Base-by-base conservation (phyloP, 352 stramenopile genomes). In the Globisporangium irregulare region DNA sequence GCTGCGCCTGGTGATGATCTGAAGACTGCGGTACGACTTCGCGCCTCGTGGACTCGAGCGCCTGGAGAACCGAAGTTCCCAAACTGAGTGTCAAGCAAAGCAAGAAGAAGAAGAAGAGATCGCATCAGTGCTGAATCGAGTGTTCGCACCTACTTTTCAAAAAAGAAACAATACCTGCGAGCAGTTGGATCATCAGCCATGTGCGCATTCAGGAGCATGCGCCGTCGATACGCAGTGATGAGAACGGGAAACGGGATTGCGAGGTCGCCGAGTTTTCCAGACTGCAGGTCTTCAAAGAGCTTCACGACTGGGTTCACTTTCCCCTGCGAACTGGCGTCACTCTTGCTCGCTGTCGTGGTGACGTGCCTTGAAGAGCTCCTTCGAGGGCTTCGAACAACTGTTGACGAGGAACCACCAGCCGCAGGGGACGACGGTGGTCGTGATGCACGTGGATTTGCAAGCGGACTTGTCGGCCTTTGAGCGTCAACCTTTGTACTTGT, bases 201-300 rank as follows among this genome's bases (percentile, higher is more conserved):
- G 78, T 94, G 86, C 0, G 86, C 86, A 48, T 92, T 89, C n/a
- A 94, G 70, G 9, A 93, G 74, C 86, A 94, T 93, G 3, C 84
- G 81, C 4, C 87, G 74, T 9, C 87, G 73, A 34, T 93, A 93
- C 12, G 87, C 87, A 3, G 84, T 92, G 74, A 94, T 94, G 27
- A 93, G 73, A 22, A 91, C 78, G 1, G 87, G 84, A 34, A 95
- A 93, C 7, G 82, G 83, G 32, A 93, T 80, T 18, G 81, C 77
- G 22, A 93, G 63, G 70, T 95, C 85, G 0, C 87, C 87, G 0
- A 95, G 76, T 61, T 91, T 92, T 9, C 87, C 87, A 27, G 77
- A 81, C 68, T 93, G 84, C 50, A 95, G 69, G 69, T 94, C 79
- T 50, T 89, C 79, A 62, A 95, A 95, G 25, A 95, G 79, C 70